Percentiles rank a stretch among this genome's conserved stretches.
These are phyloP conservation scores for Xylaria scruposa DNA, from an alignment of 495 filamentous ascomycete species.

Conservation along the genomic window DNA sequence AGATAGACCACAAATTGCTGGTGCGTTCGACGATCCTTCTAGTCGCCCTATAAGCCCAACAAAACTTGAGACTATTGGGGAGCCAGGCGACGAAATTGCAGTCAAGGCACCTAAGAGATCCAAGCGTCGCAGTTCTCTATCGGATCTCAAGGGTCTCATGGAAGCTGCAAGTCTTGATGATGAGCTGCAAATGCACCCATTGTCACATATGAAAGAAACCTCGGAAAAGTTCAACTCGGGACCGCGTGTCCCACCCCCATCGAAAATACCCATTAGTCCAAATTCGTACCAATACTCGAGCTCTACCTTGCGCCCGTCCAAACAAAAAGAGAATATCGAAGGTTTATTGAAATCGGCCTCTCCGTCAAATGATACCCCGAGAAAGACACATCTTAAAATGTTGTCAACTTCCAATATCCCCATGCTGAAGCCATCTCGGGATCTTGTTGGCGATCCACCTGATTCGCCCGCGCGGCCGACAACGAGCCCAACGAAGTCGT, in stretches of 20 bases:
- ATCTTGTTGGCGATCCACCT: constrained; percentile 26
- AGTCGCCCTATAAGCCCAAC: constrained; percentile 56
- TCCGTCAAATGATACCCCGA: constrained; percentile 23
- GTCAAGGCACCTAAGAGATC: constrained; percentile 61
- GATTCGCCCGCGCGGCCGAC: constrained; percentile 44
- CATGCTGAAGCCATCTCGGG: constrained; percentile 47
- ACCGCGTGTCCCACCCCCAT: constrained; percentile 46
- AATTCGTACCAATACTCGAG: constrained; percentile 33
- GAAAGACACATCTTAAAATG: constrained; percentile 44
- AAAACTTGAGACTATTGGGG: constrained; percentile 57
- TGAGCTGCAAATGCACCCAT: constrained; percentile 45
- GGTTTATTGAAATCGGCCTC: constrained; percentile 36
- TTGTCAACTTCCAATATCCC: constrained; percentile 57
- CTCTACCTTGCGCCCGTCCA: constrained; percentile 40
- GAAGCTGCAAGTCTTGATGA: constrained; percentile 53
- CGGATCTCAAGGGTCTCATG: constrained; percentile 76
- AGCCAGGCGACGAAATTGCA: constrained; percentile 50
- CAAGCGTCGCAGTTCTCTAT: constrained; percentile 90
- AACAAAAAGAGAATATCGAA: constrained; percentile 51
- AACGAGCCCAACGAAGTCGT: constrained; percentile 47
- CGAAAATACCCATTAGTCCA: constrained; percentile 54
- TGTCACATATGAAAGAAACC: constrained; percentile 59
- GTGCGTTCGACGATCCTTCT: constrained; percentile 62
- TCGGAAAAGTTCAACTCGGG: constrained; percentile 64
- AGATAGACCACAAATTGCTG: constrained; percentile 67